phyloP scores from a whole-genome alignment of 2,329 filamentous ascomycete genomes.

The Annulohypoxylon truncatum region DNA sequence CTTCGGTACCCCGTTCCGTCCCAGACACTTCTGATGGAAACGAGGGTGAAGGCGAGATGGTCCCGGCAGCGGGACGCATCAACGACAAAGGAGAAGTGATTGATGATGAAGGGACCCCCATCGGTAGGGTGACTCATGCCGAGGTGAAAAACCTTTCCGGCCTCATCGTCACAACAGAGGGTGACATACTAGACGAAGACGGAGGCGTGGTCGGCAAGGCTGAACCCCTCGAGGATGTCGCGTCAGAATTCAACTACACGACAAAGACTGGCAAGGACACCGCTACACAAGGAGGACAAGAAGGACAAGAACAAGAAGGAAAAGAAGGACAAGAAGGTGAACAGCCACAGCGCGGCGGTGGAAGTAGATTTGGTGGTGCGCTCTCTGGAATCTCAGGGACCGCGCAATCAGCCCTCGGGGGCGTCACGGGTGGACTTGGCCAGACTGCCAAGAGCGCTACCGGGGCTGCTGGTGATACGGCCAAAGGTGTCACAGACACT shows the following conservation, averaged over 20 bases:
- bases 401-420: conserved; percentile 38
- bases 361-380: conserved; percentile 34
- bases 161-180: conserved; percentile 53
- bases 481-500: conserved; percentile 35
- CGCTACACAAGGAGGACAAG: conserved; percentile 16
- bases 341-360: conserved; percentile 9
- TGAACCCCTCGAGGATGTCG: conserved; percentile 49
- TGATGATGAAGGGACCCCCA: conserved; percentile 63
- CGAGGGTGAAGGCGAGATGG: conserved; percentile 51
- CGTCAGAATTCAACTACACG: conserved; percentile 49
- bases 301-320: too few relatives aligned
- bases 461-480: conserved; percentile 34
- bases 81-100: conserved; percentile 67
- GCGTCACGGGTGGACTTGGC: conserved; percentile 42
- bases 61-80: conserved; percentile 55
- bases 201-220: conserved; percentile 50
- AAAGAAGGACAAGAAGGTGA: conserved; percentile 13
- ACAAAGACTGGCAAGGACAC: conserved; percentile 41
- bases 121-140: conserved; percentile 55
- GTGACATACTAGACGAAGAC: conserved; percentile 50
- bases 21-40: conserved; percentile 44
- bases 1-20: conserved; percentile 45
- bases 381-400: conserved; percentile 44
- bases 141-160: conserved; percentile 47
- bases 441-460: conserved; percentile 39